Evolutionary conservation across 164 flowering plant genomes (phyloP).

Genomic region (Nelumbo lutea): DNA sequence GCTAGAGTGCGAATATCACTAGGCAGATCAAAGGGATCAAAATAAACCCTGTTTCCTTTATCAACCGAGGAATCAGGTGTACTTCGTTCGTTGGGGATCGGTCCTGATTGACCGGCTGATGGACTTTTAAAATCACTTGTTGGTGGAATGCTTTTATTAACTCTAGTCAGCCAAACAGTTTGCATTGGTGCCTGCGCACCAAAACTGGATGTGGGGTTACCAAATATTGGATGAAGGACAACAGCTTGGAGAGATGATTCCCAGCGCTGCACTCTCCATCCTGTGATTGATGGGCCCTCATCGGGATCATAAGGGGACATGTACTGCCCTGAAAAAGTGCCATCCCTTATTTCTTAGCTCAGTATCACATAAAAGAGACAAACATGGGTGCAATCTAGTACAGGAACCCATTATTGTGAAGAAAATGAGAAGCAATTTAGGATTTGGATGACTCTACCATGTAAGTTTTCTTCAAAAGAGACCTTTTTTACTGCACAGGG

Average conservation of each 20-base stretch:
- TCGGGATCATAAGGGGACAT: constrained; percentile 99
- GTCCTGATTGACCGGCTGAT: constrained; percentile 34
- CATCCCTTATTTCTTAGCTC: background rate
- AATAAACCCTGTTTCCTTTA: constrained; percentile 51
- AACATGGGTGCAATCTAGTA: background rate
- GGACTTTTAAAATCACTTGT: constrained; percentile 51
- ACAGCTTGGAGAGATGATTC: constrained; percentile 94
- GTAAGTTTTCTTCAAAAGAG: too few relatives aligned
- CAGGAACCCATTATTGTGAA: too few relatives aligned
- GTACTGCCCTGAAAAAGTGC: constrained; percentile 73
- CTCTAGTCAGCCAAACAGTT: constrained; percentile 94
- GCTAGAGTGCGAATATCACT: constrained; percentile 92
- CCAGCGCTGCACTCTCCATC: constrained; percentile 99
- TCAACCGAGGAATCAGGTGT: constrained; percentile 40
- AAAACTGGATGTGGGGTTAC: constrained; percentile 78
- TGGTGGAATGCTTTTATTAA: constrained; percentile 78
- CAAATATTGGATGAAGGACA: constrained; percentile 94
- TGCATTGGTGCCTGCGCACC: constrained; percentile 96
- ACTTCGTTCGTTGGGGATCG: constrained; percentile 39
- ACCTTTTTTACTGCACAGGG: too few relatives aligned
- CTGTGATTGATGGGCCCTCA: constrained; percentile 97
- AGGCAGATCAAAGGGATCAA: constrained; percentile 93
- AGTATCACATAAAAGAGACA: constrained; percentile 3
- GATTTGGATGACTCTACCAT: too few relatives aligned
- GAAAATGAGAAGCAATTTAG: too few relatives aligned